Evolutionary conservation across 2,329 filamentous ascomycete genomes (phyloP).

Genomic region (Cephalotrichum gorgonifer): DNA sequence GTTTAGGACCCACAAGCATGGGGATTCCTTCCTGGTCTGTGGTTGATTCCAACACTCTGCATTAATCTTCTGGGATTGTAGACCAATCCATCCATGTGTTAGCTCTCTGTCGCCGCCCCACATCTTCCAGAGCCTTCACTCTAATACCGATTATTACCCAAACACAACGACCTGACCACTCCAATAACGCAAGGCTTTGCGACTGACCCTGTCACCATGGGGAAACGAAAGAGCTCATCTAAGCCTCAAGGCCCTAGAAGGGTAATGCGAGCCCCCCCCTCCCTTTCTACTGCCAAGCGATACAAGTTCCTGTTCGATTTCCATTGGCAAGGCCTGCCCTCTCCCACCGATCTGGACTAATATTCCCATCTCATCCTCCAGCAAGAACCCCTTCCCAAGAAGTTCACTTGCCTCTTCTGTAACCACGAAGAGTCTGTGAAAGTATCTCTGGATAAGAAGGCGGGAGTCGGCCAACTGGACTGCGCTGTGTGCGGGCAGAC

Average conservation of each 20-base stretch:
- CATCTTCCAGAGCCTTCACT: neutral
- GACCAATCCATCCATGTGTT: neutral
- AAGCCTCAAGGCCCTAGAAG: slow-evolving; percentile 77
- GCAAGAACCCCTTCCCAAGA: slow-evolving; percentile 64
- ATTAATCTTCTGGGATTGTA: neutral
- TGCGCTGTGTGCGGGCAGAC: slow-evolving; percentile 92
- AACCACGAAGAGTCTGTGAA: slow-evolving; percentile 91
- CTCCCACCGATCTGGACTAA: neutral
- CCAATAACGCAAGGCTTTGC: neutral
- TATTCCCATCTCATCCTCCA: slow-evolving; percentile 16
- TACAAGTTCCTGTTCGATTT: too few relatives aligned
- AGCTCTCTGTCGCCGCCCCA: neutral
- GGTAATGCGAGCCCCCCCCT: slow-evolving; percentile 35
- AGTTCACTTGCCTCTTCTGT: slow-evolving; percentile 97
- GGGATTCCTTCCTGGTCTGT: neutral
- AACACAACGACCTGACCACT: neutral
- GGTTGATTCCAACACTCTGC: too few relatives aligned
- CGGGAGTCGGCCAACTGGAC: slow-evolving; percentile 70
- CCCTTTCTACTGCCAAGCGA: neutral
- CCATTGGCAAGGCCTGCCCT: too few relatives aligned
- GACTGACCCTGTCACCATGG: slow-evolving; percentile 43
- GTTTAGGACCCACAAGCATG: neutral
- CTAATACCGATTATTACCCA: neutral
- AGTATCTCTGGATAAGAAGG: slow-evolving; percentile 90
- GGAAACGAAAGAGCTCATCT: slow-evolving; percentile 83